Percentiles rank a stretch among this genome's conserved stretches.
phyloP scores from a whole-genome alignment of 495 filamentous ascomycete genomes.

The Neurospora africana region DNA sequence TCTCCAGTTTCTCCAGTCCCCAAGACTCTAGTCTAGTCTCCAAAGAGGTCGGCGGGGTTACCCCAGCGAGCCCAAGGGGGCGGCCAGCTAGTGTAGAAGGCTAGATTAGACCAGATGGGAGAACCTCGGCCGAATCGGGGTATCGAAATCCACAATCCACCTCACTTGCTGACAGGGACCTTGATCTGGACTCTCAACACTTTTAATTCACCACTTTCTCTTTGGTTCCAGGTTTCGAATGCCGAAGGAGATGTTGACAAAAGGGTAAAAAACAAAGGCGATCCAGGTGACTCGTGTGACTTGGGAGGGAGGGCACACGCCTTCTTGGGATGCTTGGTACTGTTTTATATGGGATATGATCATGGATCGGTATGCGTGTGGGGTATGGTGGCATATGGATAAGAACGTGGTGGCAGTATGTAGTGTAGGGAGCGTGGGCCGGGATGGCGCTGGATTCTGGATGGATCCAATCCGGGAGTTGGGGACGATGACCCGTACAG shows the following conservation, averaged over 20 bases:
- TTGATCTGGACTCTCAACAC: neutral
- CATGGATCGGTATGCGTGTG: neutral
- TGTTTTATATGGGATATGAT: neutral
- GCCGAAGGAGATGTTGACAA: neutral
- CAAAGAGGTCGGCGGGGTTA: neutral
- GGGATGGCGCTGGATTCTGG: neutral
- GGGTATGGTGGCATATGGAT: neutral
- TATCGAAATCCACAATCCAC: neutral
- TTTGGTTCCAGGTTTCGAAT: neutral
- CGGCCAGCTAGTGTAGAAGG: neutral
- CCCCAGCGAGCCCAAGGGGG: neutral
- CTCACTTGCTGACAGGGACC: neutral
- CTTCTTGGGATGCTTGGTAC: neutral
- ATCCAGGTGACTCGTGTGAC: conserved; percentile 4
- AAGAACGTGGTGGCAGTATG: neutral
- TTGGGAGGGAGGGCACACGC: neutral
- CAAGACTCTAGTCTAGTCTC: neutral
- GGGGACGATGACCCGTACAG: neutral
- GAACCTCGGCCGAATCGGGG: neutral
- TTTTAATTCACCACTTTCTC: neutral
- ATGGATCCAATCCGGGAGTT: neutral
- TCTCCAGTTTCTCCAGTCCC: neutral
- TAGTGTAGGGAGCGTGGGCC: neutral
- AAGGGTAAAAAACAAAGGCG: neutral
- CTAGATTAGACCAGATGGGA: neutral